phyloP scores from a whole-genome alignment of 345 rosid genomes.

The Angophora floribunda region DNA sequence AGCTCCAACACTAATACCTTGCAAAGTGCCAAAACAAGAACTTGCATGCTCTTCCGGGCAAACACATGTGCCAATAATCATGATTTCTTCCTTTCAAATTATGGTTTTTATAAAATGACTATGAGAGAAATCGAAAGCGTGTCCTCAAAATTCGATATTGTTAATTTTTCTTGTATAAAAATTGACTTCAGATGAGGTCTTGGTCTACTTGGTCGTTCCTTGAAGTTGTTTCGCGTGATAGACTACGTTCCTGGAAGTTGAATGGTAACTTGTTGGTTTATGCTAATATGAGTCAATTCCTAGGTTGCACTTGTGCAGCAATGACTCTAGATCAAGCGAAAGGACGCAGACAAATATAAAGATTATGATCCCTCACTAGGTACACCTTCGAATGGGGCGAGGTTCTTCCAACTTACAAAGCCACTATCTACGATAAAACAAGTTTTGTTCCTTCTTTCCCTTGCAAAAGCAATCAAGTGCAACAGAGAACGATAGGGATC shows the following conservation, averaged over 20 bases:
- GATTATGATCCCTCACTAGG: not conserved
- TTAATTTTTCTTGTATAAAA: not conserved
- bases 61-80: not conserved
- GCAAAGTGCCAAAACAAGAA: not conserved
- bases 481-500: not conserved
- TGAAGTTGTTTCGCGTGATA: not conserved
- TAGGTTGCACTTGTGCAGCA: not conserved
- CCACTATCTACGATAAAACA: conserved; percentile 25
- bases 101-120: not conserved
- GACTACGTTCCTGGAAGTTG: not conserved
- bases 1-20: not conserved
- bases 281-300: not conserved
- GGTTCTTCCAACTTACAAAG: conserved; percentile 9
- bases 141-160: not conserved
- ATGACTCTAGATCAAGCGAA: not conserved
- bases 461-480: not conserved
- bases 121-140: not conserved
- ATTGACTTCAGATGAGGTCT: not conserved
- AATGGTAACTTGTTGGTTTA: not conserved
- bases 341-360: not conserved
- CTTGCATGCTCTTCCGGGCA: not conserved
- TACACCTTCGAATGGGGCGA: not conserved
- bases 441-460: conserved; percentile 4
- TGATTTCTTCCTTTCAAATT: not conserved
- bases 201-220: not conserved